Evolutionary conservation across 164 flowering plant species (phyloP).

Genomic region (Umbellularia californica): DNA sequence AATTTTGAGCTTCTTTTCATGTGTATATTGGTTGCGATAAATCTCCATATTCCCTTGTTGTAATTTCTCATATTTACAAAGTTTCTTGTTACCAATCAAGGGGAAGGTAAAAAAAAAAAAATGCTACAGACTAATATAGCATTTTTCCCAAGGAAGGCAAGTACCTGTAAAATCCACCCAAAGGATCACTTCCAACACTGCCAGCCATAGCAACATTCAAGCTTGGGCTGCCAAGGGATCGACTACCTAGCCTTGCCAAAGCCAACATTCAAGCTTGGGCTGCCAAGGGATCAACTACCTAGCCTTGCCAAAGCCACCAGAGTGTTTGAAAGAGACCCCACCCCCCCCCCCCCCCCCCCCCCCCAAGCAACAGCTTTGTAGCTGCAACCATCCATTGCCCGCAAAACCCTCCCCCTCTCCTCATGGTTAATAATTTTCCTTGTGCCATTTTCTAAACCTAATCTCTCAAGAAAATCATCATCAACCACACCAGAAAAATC

Average conservation of each 20-base stretch:
- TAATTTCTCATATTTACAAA: no score
- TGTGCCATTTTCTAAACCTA: slow-evolving; percentile 86
- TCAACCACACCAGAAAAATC: slow-evolving; percentile 93
- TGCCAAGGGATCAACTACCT: slow-evolving; percentile 51
- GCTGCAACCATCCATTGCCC: slow-evolving; percentile 97
- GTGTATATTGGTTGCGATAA: no score
- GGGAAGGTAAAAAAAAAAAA: no score
- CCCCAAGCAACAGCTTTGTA: slow-evolving; percentile 99
- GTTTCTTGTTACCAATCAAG: no score
- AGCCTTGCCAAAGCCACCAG: slow-evolving; percentile 92
- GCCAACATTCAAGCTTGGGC: slow-evolving; percentile 71
- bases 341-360: no score
- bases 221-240: slow-evolving; percentile 47
- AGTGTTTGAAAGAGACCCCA: slow-evolving; percentile 88
- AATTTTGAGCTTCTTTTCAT: no score
- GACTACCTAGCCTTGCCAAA: slow-evolving; percentile 76
- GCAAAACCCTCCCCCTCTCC: slow-evolving; percentile 85
- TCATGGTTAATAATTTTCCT: slow-evolving; percentile 87
- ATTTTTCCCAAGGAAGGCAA: no score
- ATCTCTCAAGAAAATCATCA: slow-evolving; percentile 59
- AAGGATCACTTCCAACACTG: slow-evolving; percentile 87
- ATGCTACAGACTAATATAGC: no score
- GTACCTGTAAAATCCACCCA: slow-evolving; percentile 91
- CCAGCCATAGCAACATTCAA: slow-evolving; percentile 87
- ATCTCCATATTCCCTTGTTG: no score